Base-by-base conservation (phyloP, 345 rosid species). In the Moricandia arvensis region DNA sequence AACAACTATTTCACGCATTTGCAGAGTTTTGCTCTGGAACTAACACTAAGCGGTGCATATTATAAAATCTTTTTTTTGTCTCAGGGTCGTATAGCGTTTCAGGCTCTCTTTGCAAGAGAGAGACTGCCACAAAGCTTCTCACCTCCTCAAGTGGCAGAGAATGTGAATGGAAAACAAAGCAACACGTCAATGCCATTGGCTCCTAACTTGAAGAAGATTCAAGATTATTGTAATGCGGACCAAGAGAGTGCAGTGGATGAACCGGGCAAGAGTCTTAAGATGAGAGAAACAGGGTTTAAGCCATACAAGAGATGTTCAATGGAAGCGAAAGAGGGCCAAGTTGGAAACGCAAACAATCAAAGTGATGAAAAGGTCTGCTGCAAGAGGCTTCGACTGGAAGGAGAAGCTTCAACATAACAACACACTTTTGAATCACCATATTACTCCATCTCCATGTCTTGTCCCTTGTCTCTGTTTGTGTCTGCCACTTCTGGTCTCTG, bases 41-140 rank as follows among this genome's bases (percentile, higher is more conserved):
- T 41, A 41, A 41, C 49, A 41, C 45, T 38, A 38, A 38, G 1
- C 4, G 45, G 45, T 38, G 12, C 35, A 33, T 33, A 33, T 5
- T 29, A 29, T 29, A 2, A 33, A 41, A 41, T 4, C 15, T 16
- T 8, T 69, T 12, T 15, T 7, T 69, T 4, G 61, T 72, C 6
- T 61, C 82, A 91, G 97, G 97, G 98, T 21, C 87, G 98, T 62
- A 75, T 87, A 83, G 96, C 98, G 38, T 94, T 94, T 82, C 90
- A 79, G 79, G 97, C 97, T 16, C 91, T 94, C 68, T 91, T 94
- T 85, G 82, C 94, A 24, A 86, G 97, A 73, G 86, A 88, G 81
- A 79, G 81, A 73, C 75, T 94, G 76, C 98, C 98, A 17, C 98
- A 94, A 78, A 91, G 98, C 89, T 94, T 94, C 84, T 94, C 95